Percentiles rank a stretch among this genome's conserved stretches.
phyloP scores from a whole-genome alignment of 2,329 filamentous ascomycete species.

The Stemphylium vesicarium region DNA sequence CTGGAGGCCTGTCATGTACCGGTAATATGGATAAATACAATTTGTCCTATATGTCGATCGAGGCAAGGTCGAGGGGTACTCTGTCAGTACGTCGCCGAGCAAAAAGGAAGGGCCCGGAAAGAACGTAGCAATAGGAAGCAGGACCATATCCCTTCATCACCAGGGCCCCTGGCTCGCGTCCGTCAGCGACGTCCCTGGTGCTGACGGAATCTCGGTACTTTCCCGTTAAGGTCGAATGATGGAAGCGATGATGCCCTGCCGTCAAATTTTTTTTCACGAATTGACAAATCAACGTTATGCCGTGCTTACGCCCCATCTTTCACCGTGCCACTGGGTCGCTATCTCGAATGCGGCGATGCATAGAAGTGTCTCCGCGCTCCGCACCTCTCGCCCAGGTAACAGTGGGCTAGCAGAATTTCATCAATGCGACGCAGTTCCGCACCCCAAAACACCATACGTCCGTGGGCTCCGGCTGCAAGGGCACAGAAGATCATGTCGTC shows the following conservation, averaged over 20 bases:
- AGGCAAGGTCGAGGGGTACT: neutral
- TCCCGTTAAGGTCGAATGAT: neutral
- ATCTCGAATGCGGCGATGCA: neutral
- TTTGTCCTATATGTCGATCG: conserved; percentile 12
- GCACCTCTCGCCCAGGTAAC: neutral
- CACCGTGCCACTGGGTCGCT: neutral
- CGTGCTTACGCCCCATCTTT: conserved; percentile 9
- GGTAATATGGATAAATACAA: conserved; percentile 19
- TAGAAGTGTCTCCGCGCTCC: conserved; percentile 2
- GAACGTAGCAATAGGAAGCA: conserved; percentile 10
- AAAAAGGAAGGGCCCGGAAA: neutral
- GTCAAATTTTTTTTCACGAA: neutral
- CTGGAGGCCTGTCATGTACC: conserved; percentile 3
- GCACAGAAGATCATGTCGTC: neutral
- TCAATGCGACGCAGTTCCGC: conserved; percentile 1
- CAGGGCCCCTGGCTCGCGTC: neutral
- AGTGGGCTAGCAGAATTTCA: neutral
- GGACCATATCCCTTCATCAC: neutral
- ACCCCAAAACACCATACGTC: neutral
- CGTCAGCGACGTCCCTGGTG: conserved; percentile 8
- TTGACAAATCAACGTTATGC: conserved; percentile 7
- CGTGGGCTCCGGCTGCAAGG: neutral
- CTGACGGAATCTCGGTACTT: conserved; percentile 1
- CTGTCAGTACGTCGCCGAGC: neutral
- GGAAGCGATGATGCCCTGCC: neutral